A percentile compares a stretch with the other conserved stretches of the same genome.
Conservation (phyloP, 2,329 filamentous ascomycete species). For the Nigrospora oryzae region DNA sequence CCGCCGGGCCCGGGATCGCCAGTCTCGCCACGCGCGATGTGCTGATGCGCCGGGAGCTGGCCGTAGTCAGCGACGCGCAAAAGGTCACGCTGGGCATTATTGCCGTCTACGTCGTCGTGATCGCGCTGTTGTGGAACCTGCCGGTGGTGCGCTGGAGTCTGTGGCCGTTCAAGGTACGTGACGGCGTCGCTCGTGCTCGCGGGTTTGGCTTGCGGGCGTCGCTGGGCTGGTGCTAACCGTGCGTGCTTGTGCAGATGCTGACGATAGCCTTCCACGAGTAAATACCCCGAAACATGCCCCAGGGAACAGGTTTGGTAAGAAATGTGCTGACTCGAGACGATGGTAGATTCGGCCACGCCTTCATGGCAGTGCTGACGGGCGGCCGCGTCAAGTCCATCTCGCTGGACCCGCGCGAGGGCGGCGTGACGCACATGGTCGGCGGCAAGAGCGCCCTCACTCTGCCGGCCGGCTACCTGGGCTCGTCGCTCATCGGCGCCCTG, state of each 20-base stretch:
- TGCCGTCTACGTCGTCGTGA: constrained; percentile 61
- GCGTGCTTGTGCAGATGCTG: constrained; percentile 51
- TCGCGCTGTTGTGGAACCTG: constrained; percentile 72
- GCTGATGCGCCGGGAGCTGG: constrained; percentile 42
- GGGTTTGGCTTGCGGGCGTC: not conserved
- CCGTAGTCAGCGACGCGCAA: constrained; percentile 58
- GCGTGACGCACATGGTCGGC: constrained; percentile 69
- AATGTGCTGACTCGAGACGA: not conserved
- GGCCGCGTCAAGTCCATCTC: constrained; percentile 67
- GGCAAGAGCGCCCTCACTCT: constrained; percentile 63
- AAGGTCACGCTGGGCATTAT: constrained; percentile 64
- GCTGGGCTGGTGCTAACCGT: not conserved
- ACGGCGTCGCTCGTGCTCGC: not conserved
- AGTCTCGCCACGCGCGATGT: constrained; percentile 14
- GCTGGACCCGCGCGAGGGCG: constrained; percentile 67
- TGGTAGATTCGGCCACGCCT: constrained; percentile 48
- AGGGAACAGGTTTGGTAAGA: no score
- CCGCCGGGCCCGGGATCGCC: constrained; percentile 15
- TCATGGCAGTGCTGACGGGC: constrained; percentile 63
- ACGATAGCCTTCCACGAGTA: constrained; percentile 73
- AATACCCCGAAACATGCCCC: no score
- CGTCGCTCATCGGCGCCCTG: constrained; percentile 66
- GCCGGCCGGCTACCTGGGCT: constrained; percentile 71
- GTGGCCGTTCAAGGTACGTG: constrained; percentile 69
- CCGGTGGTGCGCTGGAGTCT: constrained; percentile 67